These are phyloP conservation scores for Rauvolfia tetraphylla DNA, from an alignment of 257 asterid genomes.

Conservation along the genomic window DNA sequence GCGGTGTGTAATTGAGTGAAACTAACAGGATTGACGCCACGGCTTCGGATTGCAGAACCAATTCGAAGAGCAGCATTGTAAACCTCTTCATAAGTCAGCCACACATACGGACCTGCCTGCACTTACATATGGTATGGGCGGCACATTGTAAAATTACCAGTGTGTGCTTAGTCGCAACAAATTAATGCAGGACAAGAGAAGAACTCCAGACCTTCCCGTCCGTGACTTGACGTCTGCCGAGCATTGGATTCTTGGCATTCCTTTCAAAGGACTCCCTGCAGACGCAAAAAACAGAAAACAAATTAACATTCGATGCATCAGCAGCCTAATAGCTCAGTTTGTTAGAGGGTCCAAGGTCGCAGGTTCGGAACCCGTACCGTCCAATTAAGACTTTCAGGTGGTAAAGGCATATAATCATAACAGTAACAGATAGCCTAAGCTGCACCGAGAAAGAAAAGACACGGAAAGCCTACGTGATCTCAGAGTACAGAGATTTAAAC, in stretches of 20 bases:
- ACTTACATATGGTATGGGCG: background rate
- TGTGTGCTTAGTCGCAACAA: too few relatives aligned
- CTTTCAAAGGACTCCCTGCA: slow-evolving; percentile 45
- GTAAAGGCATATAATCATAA: too few relatives aligned
- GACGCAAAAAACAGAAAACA: too few relatives aligned
- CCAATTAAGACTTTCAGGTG: too few relatives aligned
- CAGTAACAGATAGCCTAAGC: too few relatives aligned
- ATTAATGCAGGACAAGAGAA: background rate
- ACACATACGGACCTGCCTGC: slow-evolving; percentile 67
- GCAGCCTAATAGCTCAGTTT: slow-evolving; percentile 32
- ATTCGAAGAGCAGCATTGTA: slow-evolving; percentile 46
- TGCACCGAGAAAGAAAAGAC: too few relatives aligned
- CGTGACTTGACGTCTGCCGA: slow-evolving; percentile 56
- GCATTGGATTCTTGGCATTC: slow-evolving; percentile 46
- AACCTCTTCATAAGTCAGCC: slow-evolving; percentile 62
- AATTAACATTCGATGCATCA: too few relatives aligned
- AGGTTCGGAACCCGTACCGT: slow-evolving; percentile 48
- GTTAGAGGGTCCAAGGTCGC: slow-evolving; percentile 47
- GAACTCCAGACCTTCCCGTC: slow-evolving; percentile 57
- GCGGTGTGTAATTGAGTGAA: background rate
- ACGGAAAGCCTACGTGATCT: too few relatives aligned
- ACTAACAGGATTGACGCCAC: slow-evolving; percentile 72
- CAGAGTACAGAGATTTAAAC: too few relatives aligned
- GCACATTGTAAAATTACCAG: too few relatives aligned
- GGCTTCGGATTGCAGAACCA: slow-evolving; percentile 74